These are phyloP conservation scores for Kwoniella europaea DNA, from an alignment of 768 basidiomycete genomes.

Conservation along the genomic window DNA sequence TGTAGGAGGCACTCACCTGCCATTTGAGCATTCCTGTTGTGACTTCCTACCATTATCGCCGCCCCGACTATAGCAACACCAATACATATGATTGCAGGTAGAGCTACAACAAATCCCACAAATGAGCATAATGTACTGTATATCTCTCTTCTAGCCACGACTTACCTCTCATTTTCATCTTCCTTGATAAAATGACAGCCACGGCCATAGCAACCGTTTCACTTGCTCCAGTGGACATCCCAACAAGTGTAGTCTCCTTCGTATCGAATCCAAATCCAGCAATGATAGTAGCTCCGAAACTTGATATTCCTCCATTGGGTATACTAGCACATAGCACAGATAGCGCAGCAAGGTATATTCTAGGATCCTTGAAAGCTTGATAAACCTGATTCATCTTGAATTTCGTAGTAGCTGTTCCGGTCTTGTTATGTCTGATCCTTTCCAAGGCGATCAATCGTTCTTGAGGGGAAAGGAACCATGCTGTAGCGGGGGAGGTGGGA, in stretches of 20 bases:
- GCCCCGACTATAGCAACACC: slow-evolving; percentile 7
- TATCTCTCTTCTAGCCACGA: not conserved
- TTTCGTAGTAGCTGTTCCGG: slow-evolving; percentile 5
- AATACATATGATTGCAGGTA: slow-evolving; percentile 12
- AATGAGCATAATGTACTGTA: too few relatives aligned
- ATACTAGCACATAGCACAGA: slow-evolving; percentile 22
- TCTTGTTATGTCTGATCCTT: slow-evolving; percentile 21
- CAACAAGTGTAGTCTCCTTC: slow-evolving; percentile 27
- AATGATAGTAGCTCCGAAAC: slow-evolving; percentile 35
- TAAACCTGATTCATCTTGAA: slow-evolving; percentile 4
- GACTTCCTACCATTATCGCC: slow-evolving; percentile 5
- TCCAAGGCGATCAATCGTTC: slow-evolving; percentile 9
- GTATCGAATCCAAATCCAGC: slow-evolving; percentile 23
- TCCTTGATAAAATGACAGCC: slow-evolving; percentile 4
- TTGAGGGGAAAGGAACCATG: slow-evolving; percentile 29
- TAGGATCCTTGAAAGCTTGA: slow-evolving; percentile 23
- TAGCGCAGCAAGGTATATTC: slow-evolving; percentile 17
- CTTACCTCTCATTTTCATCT: slow-evolving; percentile 11
- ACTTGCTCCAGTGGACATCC: slow-evolving; percentile 7
- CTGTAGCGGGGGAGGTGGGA: slow-evolving; percentile 19
- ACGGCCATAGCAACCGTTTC: slow-evolving; percentile 7
- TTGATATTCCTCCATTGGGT: slow-evolving; percentile 35
- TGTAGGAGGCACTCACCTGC: not conserved
- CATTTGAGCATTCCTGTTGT: slow-evolving; percentile 9
- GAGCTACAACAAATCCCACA: not conserved